A percentile compares a stretch with the other conserved stretches of the same genome.
Evolutionary conservation across 257 asterid species (phyloP).

Genomic region (Rhazya stricta): DNA sequence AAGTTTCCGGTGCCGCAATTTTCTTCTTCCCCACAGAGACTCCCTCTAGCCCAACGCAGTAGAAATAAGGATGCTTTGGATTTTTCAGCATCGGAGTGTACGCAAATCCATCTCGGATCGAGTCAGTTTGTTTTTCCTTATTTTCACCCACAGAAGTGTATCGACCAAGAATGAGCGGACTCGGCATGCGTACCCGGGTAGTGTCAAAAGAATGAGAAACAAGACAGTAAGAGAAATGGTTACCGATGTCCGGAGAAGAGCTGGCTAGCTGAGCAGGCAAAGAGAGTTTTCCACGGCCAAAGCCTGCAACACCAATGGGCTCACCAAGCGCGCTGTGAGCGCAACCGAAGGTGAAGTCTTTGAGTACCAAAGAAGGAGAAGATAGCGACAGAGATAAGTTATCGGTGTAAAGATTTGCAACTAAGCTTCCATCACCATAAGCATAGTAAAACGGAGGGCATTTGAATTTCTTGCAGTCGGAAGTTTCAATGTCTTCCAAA

Average conservation of each 20-base stretch:
- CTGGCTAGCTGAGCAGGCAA: slow-evolving; percentile 74
- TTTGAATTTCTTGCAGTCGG: slow-evolving; percentile 43
- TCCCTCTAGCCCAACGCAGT: slow-evolving; percentile 68
- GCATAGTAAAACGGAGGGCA: slow-evolving; percentile 92
- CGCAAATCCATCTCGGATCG: slow-evolving; percentile 21
- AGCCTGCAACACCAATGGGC: slow-evolving; percentile 95
- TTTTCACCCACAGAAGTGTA: slow-evolving; percentile 17
- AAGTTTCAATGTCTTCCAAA: slow-evolving; percentile 58
- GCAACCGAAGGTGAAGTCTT: slow-evolving; percentile 77
- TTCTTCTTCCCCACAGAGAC: slow-evolving; percentile 46
- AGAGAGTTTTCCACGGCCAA: slow-evolving; percentile 78
- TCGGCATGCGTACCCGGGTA: slow-evolving; percentile 35
- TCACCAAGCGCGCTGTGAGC: slow-evolving; percentile 77
- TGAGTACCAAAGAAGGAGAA: slow-evolving; percentile 34
- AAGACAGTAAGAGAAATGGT: slow-evolving; percentile 79
- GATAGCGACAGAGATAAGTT: slow-evolving; percentile 45
- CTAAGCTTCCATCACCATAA: slow-evolving; percentile 91
- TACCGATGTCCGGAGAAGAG: slow-evolving; percentile 60
- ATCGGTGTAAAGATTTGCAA: slow-evolving; percentile 54
- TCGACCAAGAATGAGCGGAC: slow-evolving; percentile 83
- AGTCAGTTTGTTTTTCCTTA: slow-evolving; percentile 15
- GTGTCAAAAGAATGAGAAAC: slow-evolving; percentile 61
- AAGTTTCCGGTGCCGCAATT: slow-evolving; percentile 49
- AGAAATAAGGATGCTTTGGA: slow-evolving; percentile 67
- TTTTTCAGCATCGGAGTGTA: slow-evolving; percentile 75